phyloP scores from a whole-genome alignment of 768 basidiomycete species.

The Strobilomyces echinocephalus region DNA sequence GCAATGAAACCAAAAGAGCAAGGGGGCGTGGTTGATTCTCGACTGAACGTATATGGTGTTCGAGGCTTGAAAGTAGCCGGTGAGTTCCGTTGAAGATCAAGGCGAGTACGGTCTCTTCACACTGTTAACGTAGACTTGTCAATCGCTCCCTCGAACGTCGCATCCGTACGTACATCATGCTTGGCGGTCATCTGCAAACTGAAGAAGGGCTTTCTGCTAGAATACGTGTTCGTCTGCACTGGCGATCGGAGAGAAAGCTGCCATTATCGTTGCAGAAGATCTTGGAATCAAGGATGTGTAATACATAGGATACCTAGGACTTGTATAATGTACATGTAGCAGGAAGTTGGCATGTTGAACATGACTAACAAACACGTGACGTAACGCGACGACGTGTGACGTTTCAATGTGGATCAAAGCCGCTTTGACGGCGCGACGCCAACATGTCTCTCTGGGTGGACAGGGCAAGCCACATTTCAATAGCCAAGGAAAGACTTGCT shows the following conservation, averaged over 20 bases:
- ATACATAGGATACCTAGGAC: background rate
- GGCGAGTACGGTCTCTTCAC: background rate
- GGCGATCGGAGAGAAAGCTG: slow-evolving; percentile 22
- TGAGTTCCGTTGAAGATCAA: slow-evolving; percentile 8
- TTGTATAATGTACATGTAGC: slow-evolving; percentile 3
- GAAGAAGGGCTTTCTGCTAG: background rate
- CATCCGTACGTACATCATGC: slow-evolving; percentile 20
- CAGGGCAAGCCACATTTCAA: slow-evolving; percentile 23
- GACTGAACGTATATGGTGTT: slow-evolving; percentile 61
- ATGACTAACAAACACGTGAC: slow-evolving; percentile 31
- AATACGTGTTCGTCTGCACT: slow-evolving; percentile 25
- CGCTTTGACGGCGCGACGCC: background rate
- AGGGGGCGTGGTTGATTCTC: slow-evolving; percentile 58
- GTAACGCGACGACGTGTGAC: slow-evolving; percentile 21
- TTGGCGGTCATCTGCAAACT: background rate
- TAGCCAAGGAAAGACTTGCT: background rate
- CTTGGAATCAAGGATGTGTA: slow-evolving; percentile 5
- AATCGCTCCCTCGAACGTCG: slow-evolving; percentile 36
- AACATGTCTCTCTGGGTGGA: slow-evolving; percentile 71
- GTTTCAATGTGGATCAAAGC: background rate
- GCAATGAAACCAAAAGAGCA: slow-evolving; percentile 58
- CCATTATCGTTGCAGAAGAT: slow-evolving; percentile 14
- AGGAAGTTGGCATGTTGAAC: background rate
- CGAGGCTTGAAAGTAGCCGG: slow-evolving; percentile 56
- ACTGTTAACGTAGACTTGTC: slow-evolving; percentile 31